These are phyloP conservation scores for Hypoxylon lienhwacheense DNA, from an alignment of 495 filamentous ascomycete species.

Conservation along the genomic window DNA sequence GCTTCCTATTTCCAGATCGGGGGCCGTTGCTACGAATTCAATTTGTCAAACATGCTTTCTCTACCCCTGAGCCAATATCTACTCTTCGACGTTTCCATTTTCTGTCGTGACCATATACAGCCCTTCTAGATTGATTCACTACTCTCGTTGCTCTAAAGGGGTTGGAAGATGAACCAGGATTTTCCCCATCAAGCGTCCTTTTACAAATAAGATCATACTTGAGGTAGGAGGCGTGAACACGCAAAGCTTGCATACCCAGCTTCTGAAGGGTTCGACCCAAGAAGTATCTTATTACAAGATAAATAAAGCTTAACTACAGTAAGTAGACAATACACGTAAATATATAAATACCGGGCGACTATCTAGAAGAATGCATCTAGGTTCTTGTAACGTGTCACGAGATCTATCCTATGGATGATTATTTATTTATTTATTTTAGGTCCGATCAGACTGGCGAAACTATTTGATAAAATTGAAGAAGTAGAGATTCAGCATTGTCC, in stretches of 20 bases:
- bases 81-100: constrained; percentile 7
- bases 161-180: constrained; percentile 1
- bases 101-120: constrained; percentile 16
- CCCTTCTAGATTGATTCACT: constrained; percentile 1
- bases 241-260: not conserved
- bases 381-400: constrained; percentile 27
- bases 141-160: not conserved
- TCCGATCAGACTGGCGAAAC: constrained; percentile 11
- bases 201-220: constrained; percentile 11
- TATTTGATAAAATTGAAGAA: not conserved
- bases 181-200: constrained; percentile 6
- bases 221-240: constrained; percentile 9
- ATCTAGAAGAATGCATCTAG: constrained; percentile 13
- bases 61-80: constrained; percentile 12
- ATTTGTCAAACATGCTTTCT: constrained; percentile 22
- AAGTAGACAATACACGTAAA: not conserved
- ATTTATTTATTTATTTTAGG: constrained; percentile 19
- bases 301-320: not conserved
- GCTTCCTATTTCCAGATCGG: constrained; percentile 40
- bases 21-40: constrained; percentile 25
- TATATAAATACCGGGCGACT: constrained; percentile 17
- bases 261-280: not conserved
- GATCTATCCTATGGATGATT: constrained; percentile 20
- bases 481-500: constrained; percentile 4
- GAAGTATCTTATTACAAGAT: not conserved